Evolutionary conservation across 257 asterid species (phyloP).

Genomic region (Cinchona pubescens): DNA sequence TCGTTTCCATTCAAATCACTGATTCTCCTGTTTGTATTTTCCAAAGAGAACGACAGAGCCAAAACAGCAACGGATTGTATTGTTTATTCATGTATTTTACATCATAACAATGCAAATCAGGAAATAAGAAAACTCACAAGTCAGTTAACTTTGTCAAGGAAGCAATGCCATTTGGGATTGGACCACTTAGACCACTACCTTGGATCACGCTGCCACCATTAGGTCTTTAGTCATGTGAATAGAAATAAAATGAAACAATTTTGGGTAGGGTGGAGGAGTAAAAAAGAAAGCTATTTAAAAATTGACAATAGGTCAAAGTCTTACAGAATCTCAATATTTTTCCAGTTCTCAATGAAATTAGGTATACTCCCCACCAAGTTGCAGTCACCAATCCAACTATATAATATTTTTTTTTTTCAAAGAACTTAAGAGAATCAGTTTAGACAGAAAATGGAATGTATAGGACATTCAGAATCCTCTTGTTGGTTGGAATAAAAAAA

Average conservation of each 20-base stretch:
- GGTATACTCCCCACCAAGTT: slow-evolving; percentile 65
- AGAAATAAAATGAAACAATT: neutral
- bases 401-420: neutral
- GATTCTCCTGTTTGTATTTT: slow-evolving; percentile 48
- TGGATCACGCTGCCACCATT: slow-evolving; percentile 41
- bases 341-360: slow-evolving; percentile 46
- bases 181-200: slow-evolving; percentile 59
- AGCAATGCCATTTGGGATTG: slow-evolving; percentile 56
- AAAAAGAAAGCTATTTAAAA: no score
- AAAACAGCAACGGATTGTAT: slow-evolving; percentile 10
- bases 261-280: no score
- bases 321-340: slow-evolving; percentile 45
- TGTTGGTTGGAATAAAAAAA: neutral
- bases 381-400: slow-evolving; percentile 58
- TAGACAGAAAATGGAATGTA: neutral
- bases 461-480: neutral
- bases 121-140: slow-evolving; percentile 41
- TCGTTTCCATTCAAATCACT: slow-evolving; percentile 60
- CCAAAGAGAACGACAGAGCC: slow-evolving; percentile 1
- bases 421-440: neutral
- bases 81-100: neutral
- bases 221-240: neutral
- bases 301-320: slow-evolving; percentile 4
- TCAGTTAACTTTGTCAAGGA: slow-evolving; percentile 51
- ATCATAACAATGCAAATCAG: neutral